These are phyloP conservation scores for Guyanaporus albipodus DNA, from an alignment of 768 basidiomycete genomes.

Conservation along the genomic window DNA sequence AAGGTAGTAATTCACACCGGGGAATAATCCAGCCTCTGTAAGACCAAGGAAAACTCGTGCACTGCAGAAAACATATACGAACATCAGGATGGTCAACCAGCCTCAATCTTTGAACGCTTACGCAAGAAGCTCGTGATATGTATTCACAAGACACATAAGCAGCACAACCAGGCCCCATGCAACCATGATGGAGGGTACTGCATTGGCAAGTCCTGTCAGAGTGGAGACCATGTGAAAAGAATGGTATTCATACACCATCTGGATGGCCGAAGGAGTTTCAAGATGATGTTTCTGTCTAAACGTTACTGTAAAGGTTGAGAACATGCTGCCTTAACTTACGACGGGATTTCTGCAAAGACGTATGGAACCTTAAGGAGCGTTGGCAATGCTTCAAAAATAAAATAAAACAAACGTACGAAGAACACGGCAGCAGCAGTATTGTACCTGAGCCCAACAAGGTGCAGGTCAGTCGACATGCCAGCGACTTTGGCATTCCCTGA, in stretches of 20 bases:
- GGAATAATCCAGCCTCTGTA: conserved; percentile 43
- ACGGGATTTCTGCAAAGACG: conserved; percentile 34
- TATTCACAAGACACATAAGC: conserved; percentile 36
- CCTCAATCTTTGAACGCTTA: conserved; percentile 17
- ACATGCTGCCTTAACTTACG: conserved; percentile 22
- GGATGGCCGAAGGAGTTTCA: conserved; percentile 34
- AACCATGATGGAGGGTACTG: conserved; percentile 38
- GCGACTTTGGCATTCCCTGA: conserved; percentile 42
- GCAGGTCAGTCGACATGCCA: conserved; percentile 38
- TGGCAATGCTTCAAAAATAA: neutral
- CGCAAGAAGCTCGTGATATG: conserved; percentile 28
- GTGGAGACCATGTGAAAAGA: neutral
- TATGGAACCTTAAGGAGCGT: conserved; percentile 32
- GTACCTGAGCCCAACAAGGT: conserved; percentile 32
- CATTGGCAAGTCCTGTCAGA: conserved; percentile 12
- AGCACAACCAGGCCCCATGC: conserved; percentile 38
- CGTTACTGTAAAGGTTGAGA: neutral
- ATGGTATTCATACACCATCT: conserved; percentile 27
- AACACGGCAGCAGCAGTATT: conserved; percentile 39
- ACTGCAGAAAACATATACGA: conserved; percentile 13
- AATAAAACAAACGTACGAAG: conserved; percentile 21
- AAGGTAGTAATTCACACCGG: conserved; percentile 40
- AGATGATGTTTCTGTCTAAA: conserved; percentile 31
- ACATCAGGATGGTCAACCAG: neutral
- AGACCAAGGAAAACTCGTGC: conserved; percentile 42